These are phyloP conservation scores for Metschnikowia drakensbergensis DNA, from an alignment of 805 yeast genomes.

Conservation along the genomic window DNA sequence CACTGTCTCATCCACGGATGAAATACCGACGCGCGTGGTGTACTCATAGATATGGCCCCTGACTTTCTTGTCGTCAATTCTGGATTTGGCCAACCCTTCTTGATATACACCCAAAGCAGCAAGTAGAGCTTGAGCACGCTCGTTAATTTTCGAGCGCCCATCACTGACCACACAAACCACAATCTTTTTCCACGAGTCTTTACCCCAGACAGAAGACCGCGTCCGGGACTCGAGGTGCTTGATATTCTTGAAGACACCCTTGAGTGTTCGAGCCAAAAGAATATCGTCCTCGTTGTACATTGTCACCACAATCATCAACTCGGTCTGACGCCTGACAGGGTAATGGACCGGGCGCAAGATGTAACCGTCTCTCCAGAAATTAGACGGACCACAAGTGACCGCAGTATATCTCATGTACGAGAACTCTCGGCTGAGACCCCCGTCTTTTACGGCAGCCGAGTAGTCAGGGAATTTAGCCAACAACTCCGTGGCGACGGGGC, in stretches of 20 bases:
- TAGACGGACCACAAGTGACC: conserved; percentile 67
- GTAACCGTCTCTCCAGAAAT: conserved; percentile 54
- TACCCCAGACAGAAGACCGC: conserved; percentile 79
- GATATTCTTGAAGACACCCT: conserved; percentile 84
- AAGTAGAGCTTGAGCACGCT: conserved; percentile 72
- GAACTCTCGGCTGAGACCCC: conserved; percentile 50
- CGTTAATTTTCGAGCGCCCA: conserved; percentile 82
- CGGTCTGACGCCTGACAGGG: conserved; percentile 52
- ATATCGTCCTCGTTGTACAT: conserved; percentile 84
- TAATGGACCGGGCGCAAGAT: conserved; percentile 54
- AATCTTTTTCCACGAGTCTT: conserved; percentile 89
- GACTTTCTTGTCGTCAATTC: conserved; percentile 77
- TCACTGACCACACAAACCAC: conserved; percentile 88
- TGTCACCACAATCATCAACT: conserved; percentile 57
- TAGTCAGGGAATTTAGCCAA: conserved; percentile 44
- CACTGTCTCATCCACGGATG: conserved; percentile 49
- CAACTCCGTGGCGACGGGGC: conserved; percentile 77
- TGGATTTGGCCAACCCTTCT: conserved; percentile 92
- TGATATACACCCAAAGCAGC: conserved; percentile 89
- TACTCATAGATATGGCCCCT: conserved; percentile 89
- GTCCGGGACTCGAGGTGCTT: conserved; percentile 64
- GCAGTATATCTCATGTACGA: conserved; percentile 60
- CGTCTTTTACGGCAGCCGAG: conserved; percentile 29
- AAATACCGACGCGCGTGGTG: conserved; percentile 84
- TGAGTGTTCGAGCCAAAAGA: conserved; percentile 75